These are phyloP conservation scores for Cercophora samala DNA, from an alignment of 495 filamentous ascomycete genomes.

Conservation along the genomic window DNA sequence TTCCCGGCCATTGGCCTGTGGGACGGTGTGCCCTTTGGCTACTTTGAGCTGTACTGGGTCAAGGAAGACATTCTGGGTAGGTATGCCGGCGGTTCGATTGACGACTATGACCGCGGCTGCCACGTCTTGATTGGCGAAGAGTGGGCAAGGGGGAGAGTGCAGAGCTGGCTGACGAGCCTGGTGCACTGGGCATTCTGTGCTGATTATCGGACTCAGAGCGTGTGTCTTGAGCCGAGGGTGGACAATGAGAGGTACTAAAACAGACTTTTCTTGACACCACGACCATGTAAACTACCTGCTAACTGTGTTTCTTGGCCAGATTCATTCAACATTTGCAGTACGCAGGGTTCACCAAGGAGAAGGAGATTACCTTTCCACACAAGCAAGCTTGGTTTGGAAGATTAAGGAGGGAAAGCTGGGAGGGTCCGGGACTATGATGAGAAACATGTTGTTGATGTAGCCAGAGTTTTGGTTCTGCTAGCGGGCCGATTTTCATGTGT, in stretches of 20 bases:
- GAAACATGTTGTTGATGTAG: neutral
- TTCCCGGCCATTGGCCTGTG: constrained; percentile 93
- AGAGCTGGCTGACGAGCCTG: constrained; percentile 76
- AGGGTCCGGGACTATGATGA: constrained; percentile 65
- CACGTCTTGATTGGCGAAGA: constrained; percentile 91
- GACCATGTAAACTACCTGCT: neutral
- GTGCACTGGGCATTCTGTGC: constrained; percentile 79
- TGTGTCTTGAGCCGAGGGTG: constrained; percentile 84
- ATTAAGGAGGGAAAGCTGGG: constrained; percentile 77
- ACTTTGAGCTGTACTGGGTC: constrained; percentile 98
- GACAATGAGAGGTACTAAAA: constrained; percentile 79
- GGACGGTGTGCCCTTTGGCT: constrained; percentile 94
- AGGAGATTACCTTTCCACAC: constrained; percentile 83
- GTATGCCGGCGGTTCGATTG: constrained; percentile 56
- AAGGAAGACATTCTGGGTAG: constrained; percentile 81
- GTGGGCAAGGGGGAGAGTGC: constrained; percentile 80
- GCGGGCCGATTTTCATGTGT: neutral
- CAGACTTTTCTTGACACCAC: neutral
- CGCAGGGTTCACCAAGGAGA: constrained; percentile 83
- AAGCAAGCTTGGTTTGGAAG: constrained; percentile 89
- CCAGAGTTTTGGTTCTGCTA: neutral
- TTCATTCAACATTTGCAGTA: constrained; percentile 72
- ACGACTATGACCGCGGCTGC: constrained; percentile 82
- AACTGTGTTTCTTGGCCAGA: constrained; percentile 42
- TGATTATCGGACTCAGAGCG: constrained; percentile 75